A percentile compares a stretch with the other conserved stretches of the same genome.
These are phyloP conservation scores for Oleoguttula mirabilis DNA, from an alignment of 495 filamentous ascomycete genomes.

Conservation along the genomic window DNA sequence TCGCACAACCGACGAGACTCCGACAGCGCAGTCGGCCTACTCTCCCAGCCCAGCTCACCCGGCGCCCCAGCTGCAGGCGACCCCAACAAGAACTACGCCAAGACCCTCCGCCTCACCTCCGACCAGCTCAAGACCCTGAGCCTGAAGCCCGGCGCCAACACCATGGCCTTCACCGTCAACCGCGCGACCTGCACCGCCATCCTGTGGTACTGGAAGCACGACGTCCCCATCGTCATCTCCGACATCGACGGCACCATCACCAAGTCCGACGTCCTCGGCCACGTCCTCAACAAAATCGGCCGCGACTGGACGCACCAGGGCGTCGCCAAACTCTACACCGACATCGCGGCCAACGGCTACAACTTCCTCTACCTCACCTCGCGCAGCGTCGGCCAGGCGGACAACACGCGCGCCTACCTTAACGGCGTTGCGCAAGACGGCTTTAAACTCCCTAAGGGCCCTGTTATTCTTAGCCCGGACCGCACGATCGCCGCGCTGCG, in stretches of 20 bases:
- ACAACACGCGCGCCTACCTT: conserved; percentile 82
- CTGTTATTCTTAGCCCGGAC: conserved; percentile 89
- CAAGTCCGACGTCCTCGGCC: conserved; percentile 95
- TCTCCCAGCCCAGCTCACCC: conserved; percentile 70
- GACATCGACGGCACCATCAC: conserved; percentile 99
- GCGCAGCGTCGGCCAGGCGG: conserved; percentile 83
- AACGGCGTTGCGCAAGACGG: conserved; percentile 81
- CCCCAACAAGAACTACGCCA: conserved; percentile 77
- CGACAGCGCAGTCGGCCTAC: conserved; percentile 46
- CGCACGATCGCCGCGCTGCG: conserved; percentile 90
- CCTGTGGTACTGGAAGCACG: conserved; percentile 87
- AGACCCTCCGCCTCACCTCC: conserved; percentile 90
- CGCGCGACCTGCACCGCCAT: conserved; percentile 77
- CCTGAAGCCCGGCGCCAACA: conserved; percentile 72
- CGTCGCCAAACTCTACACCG: conserved; percentile 91
- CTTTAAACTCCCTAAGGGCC: conserved; percentile 75
- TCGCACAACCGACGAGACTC: conserved; percentile 33
- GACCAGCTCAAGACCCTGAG: conserved; percentile 84
- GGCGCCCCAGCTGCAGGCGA: conserved; percentile 45
- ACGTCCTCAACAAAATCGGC: conserved; percentile 94
- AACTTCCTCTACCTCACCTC: conserved; percentile 97
- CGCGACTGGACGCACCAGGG: conserved; percentile 96
- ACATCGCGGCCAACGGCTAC: conserved; percentile 93
- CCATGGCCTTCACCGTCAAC: conserved; percentile 94
- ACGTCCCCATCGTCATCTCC: conserved; percentile 87